A percentile compares a stretch with the other conserved stretches of the same genome.
Evolutionary conservation across 345 rosid species (phyloP).

Genomic region (Eucalyptus lansdowneana): DNA sequence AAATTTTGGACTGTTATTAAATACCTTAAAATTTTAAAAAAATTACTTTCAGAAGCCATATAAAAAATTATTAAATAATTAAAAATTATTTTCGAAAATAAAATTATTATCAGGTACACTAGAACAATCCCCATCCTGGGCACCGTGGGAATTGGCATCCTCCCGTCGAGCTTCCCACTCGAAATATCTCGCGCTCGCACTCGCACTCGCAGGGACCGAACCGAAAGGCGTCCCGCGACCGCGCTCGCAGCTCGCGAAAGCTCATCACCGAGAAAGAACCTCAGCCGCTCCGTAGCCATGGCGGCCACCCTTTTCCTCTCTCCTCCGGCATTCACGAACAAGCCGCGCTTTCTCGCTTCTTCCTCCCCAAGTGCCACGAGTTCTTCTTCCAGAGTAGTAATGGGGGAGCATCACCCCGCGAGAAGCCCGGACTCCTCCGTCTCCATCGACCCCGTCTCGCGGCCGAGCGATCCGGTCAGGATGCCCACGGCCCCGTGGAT

Average conservation of each 20-base stretch:
- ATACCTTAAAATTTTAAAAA: too few species aligned
- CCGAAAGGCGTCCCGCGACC: background rate
- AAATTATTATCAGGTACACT: too few species aligned
- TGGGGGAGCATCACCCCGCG: background rate
- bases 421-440: background rate
- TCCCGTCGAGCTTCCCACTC: background rate
- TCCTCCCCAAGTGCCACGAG: slow-evolving; percentile 7
- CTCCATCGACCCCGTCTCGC: slow-evolving; percentile 1
- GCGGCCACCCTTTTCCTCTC: background rate
- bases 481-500: slow-evolving; percentile 72
- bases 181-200: background rate
- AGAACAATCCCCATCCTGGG: background rate
- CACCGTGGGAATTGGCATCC: background rate
- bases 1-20: too few species aligned
- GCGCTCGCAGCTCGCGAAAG: background rate
- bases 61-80: too few species aligned
- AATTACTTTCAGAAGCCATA: accelerated
- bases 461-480: slow-evolving; percentile 7
- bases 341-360: background rate
- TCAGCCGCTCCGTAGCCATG: background rate
- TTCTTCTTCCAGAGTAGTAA: background rate
- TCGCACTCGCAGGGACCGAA: background rate
- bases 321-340: background rate
- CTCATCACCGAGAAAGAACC: background rate
- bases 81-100: too few species aligned